Percentiles rank a stretch among this genome's conserved stretches.
phyloP scores from a whole-genome alignment of 495 filamentous ascomycete genomes.

The Aspergillus baeticus region DNA sequence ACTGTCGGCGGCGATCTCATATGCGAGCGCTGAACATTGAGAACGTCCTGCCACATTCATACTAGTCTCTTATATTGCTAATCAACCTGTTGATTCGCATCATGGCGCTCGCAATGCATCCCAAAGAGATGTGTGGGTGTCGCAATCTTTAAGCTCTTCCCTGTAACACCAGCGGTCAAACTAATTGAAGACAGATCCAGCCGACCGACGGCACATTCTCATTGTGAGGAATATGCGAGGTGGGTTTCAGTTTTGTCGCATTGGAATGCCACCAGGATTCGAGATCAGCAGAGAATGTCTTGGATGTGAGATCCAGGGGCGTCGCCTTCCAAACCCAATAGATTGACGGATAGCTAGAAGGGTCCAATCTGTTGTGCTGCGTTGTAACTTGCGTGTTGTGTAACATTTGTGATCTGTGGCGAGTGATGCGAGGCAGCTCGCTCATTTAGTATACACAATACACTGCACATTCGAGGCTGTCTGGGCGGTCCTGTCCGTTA shows the following conservation, averaged over 20 bases:
- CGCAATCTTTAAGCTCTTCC: too few relatives aligned
- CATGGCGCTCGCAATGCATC: too few relatives aligned
- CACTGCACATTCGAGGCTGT: not conserved
- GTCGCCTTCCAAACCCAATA: constrained; percentile 6
- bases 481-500: not conserved
- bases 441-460: not conserved
- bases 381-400: constrained; percentile 11
- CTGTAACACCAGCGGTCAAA: too few relatives aligned
- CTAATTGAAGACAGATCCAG: too few relatives aligned
- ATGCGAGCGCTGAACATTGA: too few relatives aligned
- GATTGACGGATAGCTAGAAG: constrained; percentile 3
- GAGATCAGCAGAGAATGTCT: constrained; percentile 7
- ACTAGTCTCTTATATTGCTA: too few relatives aligned
- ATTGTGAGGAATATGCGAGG: not conserved
- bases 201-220: too few relatives aligned
- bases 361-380: constrained; percentile 17
- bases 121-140: too few relatives aligned
- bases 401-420: constrained; percentile 7
- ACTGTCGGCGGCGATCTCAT: too few relatives aligned
- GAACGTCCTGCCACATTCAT: too few relatives aligned
- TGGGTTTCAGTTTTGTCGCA: not conserved
- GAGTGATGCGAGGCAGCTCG: not conserved
- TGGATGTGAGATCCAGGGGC: constrained; percentile 9
- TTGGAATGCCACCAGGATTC: not conserved
- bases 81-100: too few relatives aligned